Percentiles rank a stretch among this genome's conserved stretches.
Conservation (phyloP, 2,329 filamentous ascomycete genomes). For the Penicillium expansum region DNA sequence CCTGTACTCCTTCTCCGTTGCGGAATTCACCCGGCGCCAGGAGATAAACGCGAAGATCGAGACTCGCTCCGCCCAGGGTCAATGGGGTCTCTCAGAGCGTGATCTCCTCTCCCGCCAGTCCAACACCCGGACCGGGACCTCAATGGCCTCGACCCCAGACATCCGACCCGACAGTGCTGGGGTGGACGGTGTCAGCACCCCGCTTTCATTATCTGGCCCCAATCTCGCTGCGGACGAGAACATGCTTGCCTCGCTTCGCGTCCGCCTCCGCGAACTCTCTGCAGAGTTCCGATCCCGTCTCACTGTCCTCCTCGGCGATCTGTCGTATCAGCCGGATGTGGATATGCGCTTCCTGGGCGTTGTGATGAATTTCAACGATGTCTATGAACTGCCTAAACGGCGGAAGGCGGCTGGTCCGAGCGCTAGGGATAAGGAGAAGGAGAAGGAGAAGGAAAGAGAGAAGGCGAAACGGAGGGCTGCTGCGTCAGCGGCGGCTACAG, state of each 20-base stretch:
- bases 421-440: constrained; percentile 35
- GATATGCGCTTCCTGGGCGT: constrained; percentile 95
- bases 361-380: constrained; percentile 99
- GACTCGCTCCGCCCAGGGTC: constrained; percentile 61
- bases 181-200: constrained; percentile 33
- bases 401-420: constrained; percentile 36
- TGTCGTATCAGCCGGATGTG: constrained; percentile 88
- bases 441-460: constrained; percentile 23
- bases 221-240: constrained; percentile 50
- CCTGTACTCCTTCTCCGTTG: constrained; percentile 90
- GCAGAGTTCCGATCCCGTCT: constrained; percentile 73
- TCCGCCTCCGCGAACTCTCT: constrained; percentile 69
- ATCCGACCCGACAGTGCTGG: constrained; percentile 19
- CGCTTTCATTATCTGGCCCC: constrained; percentile 40
- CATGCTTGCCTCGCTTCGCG: constrained; percentile 71
- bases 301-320: constrained; percentile 79
- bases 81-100: constrained; percentile 62
- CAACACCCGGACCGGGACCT: constrained; percentile 28
- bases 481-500: constrained; percentile 10
- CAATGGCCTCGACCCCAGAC: constrained; percentile 30
- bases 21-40: constrained; percentile 89
- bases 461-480: constrained; percentile 27
- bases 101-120: constrained; percentile 41
- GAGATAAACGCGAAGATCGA: constrained; percentile 74
- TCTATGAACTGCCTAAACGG: constrained; percentile 76